phyloP scores from a whole-genome alignment of 2,329 filamentous ascomycete genomes.

The Aspergillus luchuensis region DNA sequence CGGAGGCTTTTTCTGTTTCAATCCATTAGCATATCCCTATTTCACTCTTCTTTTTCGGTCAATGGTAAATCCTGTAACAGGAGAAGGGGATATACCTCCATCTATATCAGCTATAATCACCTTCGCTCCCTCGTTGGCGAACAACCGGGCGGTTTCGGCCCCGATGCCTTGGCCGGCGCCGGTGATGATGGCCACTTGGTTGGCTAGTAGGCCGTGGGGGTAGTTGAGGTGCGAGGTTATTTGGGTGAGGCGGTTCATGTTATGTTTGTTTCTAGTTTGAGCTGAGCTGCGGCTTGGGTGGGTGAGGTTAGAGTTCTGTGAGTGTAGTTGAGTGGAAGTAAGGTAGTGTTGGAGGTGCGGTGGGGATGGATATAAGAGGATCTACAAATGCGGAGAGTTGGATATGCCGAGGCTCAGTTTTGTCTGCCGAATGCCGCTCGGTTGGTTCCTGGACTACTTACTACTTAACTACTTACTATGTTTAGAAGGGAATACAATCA shows the following conservation, averaged over 20 bases:
- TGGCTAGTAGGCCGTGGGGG: conserved; percentile 74
- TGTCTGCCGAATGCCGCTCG: too few species aligned
- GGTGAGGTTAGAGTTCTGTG: not conserved
- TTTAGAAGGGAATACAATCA: too few species aligned
- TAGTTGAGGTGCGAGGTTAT: conserved; percentile 79
- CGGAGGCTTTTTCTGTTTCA: conserved; percentile 61
- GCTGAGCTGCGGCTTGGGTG: not conserved
- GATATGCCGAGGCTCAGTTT: too few species aligned
- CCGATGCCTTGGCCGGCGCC: conserved; percentile 86
- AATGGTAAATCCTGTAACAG: not conserved
- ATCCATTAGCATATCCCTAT: too few species aligned
- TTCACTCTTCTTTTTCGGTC: conserved; percentile 61
- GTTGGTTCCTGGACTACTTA: too few species aligned
- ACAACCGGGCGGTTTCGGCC: conserved; percentile 77
- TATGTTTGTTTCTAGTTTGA: conserved; percentile 13
- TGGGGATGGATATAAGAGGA: too few species aligned
- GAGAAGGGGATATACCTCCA: conserved; percentile 49
- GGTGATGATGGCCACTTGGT: conserved; percentile 85
- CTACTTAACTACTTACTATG: too few species aligned
- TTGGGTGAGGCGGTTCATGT: conserved; percentile 64
- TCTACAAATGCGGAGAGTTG: too few species aligned
- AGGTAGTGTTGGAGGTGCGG: not conserved
- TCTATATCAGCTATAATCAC: conserved; percentile 86
- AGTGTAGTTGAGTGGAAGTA: not conserved
- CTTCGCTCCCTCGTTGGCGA: conserved; percentile 84